phyloP scores from a whole-genome alignment of 176 grass and related monocot genomes.

The Lolium multiflorum region DNA sequence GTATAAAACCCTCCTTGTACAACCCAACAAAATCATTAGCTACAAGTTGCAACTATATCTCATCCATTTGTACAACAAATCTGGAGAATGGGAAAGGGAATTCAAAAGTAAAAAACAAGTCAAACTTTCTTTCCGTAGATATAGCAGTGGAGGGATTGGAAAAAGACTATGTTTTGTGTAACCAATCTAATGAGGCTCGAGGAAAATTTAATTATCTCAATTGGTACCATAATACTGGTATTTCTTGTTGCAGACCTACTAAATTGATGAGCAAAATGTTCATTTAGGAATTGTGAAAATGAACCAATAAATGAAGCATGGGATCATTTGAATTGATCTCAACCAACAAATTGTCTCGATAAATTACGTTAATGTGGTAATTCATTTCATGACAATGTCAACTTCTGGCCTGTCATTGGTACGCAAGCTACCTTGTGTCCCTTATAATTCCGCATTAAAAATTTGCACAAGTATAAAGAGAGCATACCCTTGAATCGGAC shows the following conservation, averaged over 20 bases:
- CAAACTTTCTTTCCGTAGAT: constrained; percentile 2
- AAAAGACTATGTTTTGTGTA: constrained; percentile 55
- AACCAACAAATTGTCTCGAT: not conserved
- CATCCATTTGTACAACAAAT: too few relatives aligned
- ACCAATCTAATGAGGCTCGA: constrained; percentile 77
- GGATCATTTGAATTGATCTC: not conserved
- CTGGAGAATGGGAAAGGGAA: not conserved
- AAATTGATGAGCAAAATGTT: constrained; percentile 36
- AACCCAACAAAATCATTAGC: not conserved
- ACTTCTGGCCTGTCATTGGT: too few relatives aligned
- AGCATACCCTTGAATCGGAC: too few relatives aligned
- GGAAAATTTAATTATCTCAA: constrained; percentile 64
- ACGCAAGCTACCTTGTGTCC: constrained; percentile 54
- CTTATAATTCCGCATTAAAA: not conserved
- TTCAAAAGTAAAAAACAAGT: not conserved
- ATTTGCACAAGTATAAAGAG: too few relatives aligned
- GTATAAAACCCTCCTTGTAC: constrained; percentile 36
- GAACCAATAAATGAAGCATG: not conserved
- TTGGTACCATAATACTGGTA: constrained; percentile 73
- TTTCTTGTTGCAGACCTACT: constrained; percentile 86
- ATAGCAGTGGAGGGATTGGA: constrained; percentile 2
- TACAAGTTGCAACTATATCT: too few relatives aligned
- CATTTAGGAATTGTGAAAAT: constrained; percentile 31
- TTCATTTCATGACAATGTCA: not conserved
- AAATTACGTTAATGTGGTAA: not conserved